Evolutionary conservation across 495 filamentous ascomycete genomes (phyloP).

Genomic region (Aspergillus ostianus): DNA sequence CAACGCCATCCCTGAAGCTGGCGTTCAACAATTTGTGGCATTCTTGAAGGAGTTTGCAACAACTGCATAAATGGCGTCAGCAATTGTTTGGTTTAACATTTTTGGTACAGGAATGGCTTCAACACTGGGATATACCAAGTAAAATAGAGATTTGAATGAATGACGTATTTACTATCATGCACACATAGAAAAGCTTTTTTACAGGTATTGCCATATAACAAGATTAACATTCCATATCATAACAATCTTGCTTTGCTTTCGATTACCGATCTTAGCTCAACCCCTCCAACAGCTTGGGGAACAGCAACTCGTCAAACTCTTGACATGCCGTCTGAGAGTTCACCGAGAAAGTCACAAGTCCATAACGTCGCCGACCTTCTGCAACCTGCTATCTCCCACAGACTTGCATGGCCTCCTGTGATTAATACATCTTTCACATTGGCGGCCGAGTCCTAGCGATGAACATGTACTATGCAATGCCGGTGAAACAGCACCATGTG

Average conservation of each 20-base stretch:
- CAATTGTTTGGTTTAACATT: slow-evolving; percentile 8
- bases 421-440: too few relatives aligned
- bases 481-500: too few relatives aligned
- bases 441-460: too few relatives aligned
- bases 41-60: slow-evolving; percentile 56
- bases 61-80: not conserved
- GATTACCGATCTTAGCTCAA: slow-evolving; percentile 8
- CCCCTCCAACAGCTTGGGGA: slow-evolving; percentile 24
- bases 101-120: not conserved
- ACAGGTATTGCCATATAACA: too few relatives aligned
- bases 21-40: slow-evolving; percentile 55
- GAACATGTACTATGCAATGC: too few relatives aligned
- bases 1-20: slow-evolving; percentile 60
- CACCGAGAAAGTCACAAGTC: slow-evolving; percentile 38
- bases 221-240: too few relatives aligned
- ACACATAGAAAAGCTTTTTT: too few relatives aligned
- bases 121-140: not conserved
- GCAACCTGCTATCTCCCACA: slow-evolving; percentile 31
- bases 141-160: not conserved
- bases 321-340: slow-evolving; percentile 41
- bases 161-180: not conserved
- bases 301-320: slow-evolving; percentile 34
- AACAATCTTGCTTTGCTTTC: too few relatives aligned
- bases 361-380: slow-evolving; percentile 43
- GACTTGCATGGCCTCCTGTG: too few relatives aligned